A percentile compares a stretch with the other conserved stretches of the same genome.
Conservation (phyloP, 2,329 filamentous ascomycete species). For the Ophiocordyceps camponoti-rufipedis region DNA sequence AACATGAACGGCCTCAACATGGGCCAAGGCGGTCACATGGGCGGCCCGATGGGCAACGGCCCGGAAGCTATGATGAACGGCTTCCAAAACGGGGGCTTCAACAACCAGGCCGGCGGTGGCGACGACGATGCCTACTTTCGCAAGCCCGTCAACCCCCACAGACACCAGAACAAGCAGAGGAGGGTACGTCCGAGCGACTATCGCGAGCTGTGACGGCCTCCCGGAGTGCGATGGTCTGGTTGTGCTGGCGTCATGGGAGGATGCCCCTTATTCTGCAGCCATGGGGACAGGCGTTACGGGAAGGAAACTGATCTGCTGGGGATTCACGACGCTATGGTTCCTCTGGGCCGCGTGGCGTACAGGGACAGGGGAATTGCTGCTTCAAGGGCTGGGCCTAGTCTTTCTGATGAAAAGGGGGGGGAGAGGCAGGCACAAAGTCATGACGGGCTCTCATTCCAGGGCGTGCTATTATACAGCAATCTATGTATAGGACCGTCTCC, state of each 20-base stretch:
- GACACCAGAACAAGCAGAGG: constrained; percentile 66
- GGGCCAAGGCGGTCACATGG: constrained; percentile 3
- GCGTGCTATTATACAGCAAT: neutral
- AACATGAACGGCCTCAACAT: constrained; percentile 12
- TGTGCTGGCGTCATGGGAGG: neutral
- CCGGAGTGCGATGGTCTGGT: neutral
- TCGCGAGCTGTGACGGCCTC: constrained; percentile 47
- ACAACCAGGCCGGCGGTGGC: constrained; percentile 35
- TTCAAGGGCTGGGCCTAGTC: neutral
- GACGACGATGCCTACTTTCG: constrained; percentile 90
- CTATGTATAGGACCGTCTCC: neutral
- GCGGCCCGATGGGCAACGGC: constrained; percentile 7
- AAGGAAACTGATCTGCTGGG: neutral
- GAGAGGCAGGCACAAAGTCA: neutral
- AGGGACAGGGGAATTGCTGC: too few species aligned
- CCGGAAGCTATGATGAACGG: constrained; percentile 12
- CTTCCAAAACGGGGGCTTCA: constrained; percentile 21
- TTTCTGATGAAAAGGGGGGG: neutral
- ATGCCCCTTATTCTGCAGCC: neutral
- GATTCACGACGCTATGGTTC: neutral
- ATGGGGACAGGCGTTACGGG: neutral
- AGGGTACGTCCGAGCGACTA: constrained; percentile 80
- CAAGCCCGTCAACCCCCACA: constrained; percentile 86
- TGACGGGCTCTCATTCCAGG: neutral
- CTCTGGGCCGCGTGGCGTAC: neutral